Percentiles rank a stretch among this genome's conserved stretches.
phyloP scores from a whole-genome alignment of 2,329 filamentous ascomycete genomes.

The Aspergillus melleus region DNA sequence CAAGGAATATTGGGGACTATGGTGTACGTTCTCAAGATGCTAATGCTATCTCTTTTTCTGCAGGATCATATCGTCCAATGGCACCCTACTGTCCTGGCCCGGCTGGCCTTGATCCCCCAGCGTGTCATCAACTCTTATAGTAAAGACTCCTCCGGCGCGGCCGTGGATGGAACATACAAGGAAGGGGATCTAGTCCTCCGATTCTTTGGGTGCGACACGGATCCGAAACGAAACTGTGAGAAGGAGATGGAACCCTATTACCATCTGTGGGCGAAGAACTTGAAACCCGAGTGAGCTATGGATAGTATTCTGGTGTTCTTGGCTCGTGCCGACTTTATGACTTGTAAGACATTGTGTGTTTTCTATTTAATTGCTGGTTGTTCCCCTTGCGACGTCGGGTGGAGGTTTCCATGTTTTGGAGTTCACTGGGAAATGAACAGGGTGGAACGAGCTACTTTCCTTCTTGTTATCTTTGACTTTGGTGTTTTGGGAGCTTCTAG shows the following conservation, averaged over 20 bases:
- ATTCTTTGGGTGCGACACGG: constrained; percentile 70
- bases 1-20: not conserved
- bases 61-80: constrained; percentile 90
- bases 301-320: not conserved
- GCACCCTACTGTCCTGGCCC: constrained; percentile 93
- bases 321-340: not conserved
- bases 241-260: constrained; percentile 65
- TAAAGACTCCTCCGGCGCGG: constrained; percentile 38
- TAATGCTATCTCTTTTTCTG: not conserved
- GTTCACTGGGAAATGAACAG: not conserved
- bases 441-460: not conserved
- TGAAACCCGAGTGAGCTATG: constrained; percentile 22
- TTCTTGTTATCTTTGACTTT: constrained; percentile 3
- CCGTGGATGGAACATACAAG: constrained; percentile 64
- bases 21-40: not conserved
- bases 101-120: constrained; percentile 86
- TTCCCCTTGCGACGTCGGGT: not conserved
- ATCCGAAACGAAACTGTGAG: constrained; percentile 62
- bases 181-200: constrained; percentile 83
- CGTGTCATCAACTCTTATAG: constrained; percentile 78
- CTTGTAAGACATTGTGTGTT: not conserved
- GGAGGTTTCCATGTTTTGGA: not conserved
- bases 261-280: constrained; percentile 41
- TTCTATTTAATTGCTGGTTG: not conserved
- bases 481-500: constrained; percentile 8